phyloP scores from a whole-genome alignment of 495 filamentous ascomycete species.

The Penicillium parvum region DNA sequence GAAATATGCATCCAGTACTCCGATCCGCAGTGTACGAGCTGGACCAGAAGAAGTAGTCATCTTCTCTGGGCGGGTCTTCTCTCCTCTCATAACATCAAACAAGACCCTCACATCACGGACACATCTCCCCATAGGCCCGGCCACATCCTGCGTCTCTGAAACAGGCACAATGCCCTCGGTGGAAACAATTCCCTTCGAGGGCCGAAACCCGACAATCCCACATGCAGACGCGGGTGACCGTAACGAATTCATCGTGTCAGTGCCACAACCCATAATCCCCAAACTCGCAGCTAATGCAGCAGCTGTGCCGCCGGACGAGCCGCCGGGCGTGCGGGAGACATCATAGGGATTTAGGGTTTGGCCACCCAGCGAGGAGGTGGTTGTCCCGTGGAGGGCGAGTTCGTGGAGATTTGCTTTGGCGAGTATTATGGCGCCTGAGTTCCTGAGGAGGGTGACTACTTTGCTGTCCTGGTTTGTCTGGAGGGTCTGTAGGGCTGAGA shows the following conservation, averaged over 20 bases:
- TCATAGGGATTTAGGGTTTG: conserved; percentile 64
- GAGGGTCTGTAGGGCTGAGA: conserved; percentile 41
- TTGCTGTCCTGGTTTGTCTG: conserved; percentile 44
- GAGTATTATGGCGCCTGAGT: conserved; percentile 59
- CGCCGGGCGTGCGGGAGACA: conserved; percentile 55
- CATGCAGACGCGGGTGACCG: conserved; percentile 61
- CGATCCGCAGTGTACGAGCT: conserved; percentile 24
- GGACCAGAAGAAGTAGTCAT: not conserved
- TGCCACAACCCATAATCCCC: conserved; percentile 53
- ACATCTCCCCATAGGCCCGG: conserved; percentile 55
- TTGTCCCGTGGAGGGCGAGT: conserved; percentile 58
- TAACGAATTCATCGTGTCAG: conserved; percentile 61
- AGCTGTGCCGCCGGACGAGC: conserved; percentile 59
- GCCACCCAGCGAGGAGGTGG: conserved; percentile 55
- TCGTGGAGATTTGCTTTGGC: conserved; percentile 66
- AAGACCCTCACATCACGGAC: conserved; percentile 51
- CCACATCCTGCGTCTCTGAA: conserved; percentile 56
- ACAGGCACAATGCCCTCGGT: conserved; percentile 54
- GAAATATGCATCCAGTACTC: conserved; percentile 44
- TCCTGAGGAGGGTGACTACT: conserved; percentile 40
- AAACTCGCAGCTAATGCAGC: conserved; percentile 57
- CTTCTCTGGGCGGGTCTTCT: conserved; percentile 38
- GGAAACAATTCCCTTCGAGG: conserved; percentile 53
- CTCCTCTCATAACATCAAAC: conserved; percentile 53
- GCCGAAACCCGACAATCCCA: conserved; percentile 55